Conservation (phyloP, 2,329 filamentous ascomycete genomes). For the Sporothrix pallida region DNA sequence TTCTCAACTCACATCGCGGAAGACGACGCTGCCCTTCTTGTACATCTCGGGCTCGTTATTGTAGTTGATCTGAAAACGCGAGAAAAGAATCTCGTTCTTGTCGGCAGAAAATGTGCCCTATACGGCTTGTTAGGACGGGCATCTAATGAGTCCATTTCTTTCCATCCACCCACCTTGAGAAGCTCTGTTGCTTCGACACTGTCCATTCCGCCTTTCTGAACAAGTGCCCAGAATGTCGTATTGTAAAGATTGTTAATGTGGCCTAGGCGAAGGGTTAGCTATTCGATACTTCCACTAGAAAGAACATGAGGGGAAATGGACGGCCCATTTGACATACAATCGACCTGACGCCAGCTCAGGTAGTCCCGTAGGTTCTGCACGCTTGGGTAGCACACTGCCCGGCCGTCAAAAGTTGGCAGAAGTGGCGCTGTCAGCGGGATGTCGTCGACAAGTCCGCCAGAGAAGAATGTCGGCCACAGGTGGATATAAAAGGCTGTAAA, state of each 20-base stretch:
- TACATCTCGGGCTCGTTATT: slow-evolving; percentile 94
- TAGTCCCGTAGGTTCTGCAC: slow-evolving; percentile 87
- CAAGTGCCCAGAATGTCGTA: slow-evolving; percentile 91
- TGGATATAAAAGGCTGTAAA: slow-evolving; percentile 92
- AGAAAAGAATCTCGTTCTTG: slow-evolving; percentile 96
- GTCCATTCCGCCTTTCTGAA: slow-evolving; percentile 69
- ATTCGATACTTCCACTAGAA: not conserved
- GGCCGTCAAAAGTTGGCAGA: slow-evolving; percentile 88
- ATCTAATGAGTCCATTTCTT: not conserved
- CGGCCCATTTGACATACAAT: slow-evolving; percentile 67
- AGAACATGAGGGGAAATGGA: no score
- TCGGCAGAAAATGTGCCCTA: slow-evolving; percentile 83
- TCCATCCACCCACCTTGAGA: slow-evolving; percentile 64
- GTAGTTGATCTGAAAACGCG: slow-evolving; percentile 90
- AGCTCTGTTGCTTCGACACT: slow-evolving; percentile 76
- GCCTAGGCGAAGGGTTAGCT: slow-evolving; percentile 54
- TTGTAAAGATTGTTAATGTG: slow-evolving; percentile 99
- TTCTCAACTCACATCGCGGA: slow-evolving; percentile 69
- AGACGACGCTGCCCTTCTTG: slow-evolving; percentile 90
- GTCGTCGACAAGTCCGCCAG: slow-evolving; percentile 53
- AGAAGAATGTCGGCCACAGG: slow-evolving; percentile 78
- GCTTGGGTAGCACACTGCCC: slow-evolving; percentile 88
- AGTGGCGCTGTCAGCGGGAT: slow-evolving; percentile 70
- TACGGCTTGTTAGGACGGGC: not conserved
- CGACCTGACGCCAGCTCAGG: slow-evolving; percentile 94